Evolutionary conservation across 345 rosid genomes (phyloP).

Genomic region (Corchorus olitorius): DNA sequence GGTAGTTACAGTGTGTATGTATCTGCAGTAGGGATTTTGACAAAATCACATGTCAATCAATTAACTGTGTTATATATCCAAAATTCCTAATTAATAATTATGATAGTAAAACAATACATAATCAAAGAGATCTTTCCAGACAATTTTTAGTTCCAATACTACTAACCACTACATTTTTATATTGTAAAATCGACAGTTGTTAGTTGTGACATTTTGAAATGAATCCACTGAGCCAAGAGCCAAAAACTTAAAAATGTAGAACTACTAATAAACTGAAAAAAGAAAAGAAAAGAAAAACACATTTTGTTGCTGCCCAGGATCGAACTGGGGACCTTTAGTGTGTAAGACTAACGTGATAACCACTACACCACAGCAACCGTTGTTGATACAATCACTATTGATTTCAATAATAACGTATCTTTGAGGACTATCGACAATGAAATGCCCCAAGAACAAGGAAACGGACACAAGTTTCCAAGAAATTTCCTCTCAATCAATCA

Average conservation of each 20-base stretch:
- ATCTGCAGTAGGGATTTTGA: not conserved
- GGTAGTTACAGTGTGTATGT: too few species aligned
- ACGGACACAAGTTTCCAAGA: slow-evolving; percentile 17
- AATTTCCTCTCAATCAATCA: slow-evolving; percentile 22
- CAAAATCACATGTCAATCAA: not conserved
- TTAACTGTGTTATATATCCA: not conserved
- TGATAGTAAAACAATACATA: too few species aligned
- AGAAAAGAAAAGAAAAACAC: too few species aligned
- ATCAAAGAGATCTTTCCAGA: not conserved
- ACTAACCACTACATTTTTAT: too few species aligned
- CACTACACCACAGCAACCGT: slow-evolving; percentile 42
- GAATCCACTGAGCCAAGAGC: too few species aligned
- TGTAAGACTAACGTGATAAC: slow-evolving; percentile 47
- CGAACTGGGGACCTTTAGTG: slow-evolving; percentile 50
- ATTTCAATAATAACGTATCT: too few species aligned
- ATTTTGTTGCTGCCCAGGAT: slow-evolving; percentile 37
- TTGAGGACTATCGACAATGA: not conserved
- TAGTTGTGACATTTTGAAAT: too few species aligned
- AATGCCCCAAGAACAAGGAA: slow-evolving; percentile 22
- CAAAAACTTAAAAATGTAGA: too few species aligned
- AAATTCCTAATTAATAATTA: too few species aligned
- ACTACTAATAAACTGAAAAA: too few species aligned
- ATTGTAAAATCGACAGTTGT: too few species aligned
- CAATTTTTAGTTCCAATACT: not conserved
- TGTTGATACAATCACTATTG: too few species aligned